Base-by-base conservation (phyloP, 75 land plant species). In the Cupressus sempervirens region DNA sequence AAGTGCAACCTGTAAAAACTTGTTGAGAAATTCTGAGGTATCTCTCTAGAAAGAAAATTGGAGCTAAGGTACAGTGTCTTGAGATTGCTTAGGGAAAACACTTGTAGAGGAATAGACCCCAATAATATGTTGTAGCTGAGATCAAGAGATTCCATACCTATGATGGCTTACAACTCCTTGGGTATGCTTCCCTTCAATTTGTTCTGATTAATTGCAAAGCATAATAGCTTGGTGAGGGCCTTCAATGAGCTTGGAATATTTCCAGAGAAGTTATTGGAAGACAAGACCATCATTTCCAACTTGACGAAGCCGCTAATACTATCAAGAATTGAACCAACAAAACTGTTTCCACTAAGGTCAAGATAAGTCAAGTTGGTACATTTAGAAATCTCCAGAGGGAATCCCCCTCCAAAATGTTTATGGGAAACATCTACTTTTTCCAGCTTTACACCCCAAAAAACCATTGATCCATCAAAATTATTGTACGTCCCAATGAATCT, bases 191-290 rank as follows among this genome's bases (percentile, higher is more conserved):
- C 83, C 2, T 18, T 23, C 4, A 77, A 46, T 38, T 38, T 32
- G 34, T 77, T 77, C 26, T 77, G n/a, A 38, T 43, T 40, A 6
- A 43, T 14, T 18, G 20, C 80, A 77, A 77, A 77, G 45, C n/a
- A 7, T 20, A n/a, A 12, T n/a, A 77, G 41, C 9, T 77, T 35
- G n/a, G n/a, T 23, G n/a, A 77, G 80, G 2, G 26, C 3, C 40
- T 43, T 15, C 26, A 77, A 18, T 77, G 80, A 18, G 40, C 20
- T 43, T 3, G 80, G 80, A 77, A 77, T 77, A 20, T 16, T 50
- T 48, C 90, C 90, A 9, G 85, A 36, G 14, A 88, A 73, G 3
- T 26, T 38, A 82, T 89, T 89, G 30, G 84, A 72, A 23, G 85
- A 23, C 6, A 89, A 30, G 18, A 67, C 14, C 43, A 89, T 43